Percentiles rank a stretch among this genome's conserved stretches.
Conservation (phyloP, 345 rosid species). For the Brassica juncea region DNA sequence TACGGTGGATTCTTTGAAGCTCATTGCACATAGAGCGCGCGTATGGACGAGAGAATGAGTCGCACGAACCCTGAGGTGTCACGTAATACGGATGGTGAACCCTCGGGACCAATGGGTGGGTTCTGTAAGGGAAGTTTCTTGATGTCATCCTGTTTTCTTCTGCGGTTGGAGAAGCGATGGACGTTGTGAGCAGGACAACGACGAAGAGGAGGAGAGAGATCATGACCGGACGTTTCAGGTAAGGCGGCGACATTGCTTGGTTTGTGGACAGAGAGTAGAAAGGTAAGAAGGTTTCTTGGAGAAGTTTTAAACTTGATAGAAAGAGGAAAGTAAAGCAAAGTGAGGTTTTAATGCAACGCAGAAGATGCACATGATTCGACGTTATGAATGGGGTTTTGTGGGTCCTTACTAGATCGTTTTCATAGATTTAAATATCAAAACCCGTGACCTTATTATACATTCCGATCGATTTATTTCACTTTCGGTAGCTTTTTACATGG, state of each 20-base stretch:
- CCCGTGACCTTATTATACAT: constrained; percentile 30
- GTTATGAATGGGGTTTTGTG: constrained; percentile 27
- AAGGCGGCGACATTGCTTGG: constrained; percentile 21
- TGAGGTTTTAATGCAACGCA: constrained; percentile 37
- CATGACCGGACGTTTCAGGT: constrained; percentile 16
- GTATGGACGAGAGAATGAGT: constrained; percentile 38
- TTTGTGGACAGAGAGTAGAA: constrained; percentile 2
- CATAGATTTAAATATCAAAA: constrained; percentile 23
- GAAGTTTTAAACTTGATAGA: background rate
- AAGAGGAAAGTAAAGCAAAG: constrained; percentile 29
- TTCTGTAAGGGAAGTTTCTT: constrained; percentile 26
- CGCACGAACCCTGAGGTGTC: constrained; percentile 33
- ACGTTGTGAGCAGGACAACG: background rate
- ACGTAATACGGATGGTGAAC: constrained; percentile 33
- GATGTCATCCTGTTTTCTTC: background rate
- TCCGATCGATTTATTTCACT: constrained; percentile 14
- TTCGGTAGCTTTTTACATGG: background rate
- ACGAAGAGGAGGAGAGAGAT: constrained; percentile 20
- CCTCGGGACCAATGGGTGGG: constrained; percentile 9
- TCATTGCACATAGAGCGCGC: constrained; percentile 42
- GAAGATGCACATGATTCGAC: constrained; percentile 41
- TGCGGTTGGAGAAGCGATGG: constrained; percentile 2
- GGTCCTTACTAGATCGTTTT: constrained; percentile 5
- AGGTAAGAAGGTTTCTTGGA: background rate
- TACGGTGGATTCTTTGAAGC: constrained; percentile 38